These are phyloP conservation scores for Xenoacremonium recifei DNA, from an alignment of 2,329 filamentous ascomycete species.

Conservation along the genomic window DNA sequence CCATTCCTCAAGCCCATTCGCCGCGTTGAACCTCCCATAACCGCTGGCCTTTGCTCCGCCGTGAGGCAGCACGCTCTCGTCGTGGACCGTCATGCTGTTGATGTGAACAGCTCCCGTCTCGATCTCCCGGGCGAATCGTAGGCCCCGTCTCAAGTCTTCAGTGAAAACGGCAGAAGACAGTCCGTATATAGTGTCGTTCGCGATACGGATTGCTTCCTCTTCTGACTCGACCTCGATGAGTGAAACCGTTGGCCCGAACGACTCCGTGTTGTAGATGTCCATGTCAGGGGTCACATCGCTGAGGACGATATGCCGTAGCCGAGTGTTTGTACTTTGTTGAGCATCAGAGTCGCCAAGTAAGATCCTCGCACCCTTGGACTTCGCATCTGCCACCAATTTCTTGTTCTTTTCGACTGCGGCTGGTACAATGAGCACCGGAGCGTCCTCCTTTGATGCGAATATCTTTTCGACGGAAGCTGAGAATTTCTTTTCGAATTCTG, in stretches of 20 bases:
- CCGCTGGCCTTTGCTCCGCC: conserved; percentile 66
- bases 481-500: conserved; percentile 46
- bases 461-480: conserved; percentile 38
- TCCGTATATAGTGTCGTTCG: conserved; percentile 82
- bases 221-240: conserved; percentile 65
- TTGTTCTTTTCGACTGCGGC: conserved; percentile 66
- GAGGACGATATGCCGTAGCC: conserved; percentile 65
- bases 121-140: conserved; percentile 60
- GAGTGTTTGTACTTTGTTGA: conserved; percentile 31
- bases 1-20: conserved; percentile 59
- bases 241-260: conserved; percentile 73
- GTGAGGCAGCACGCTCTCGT: conserved; percentile 62
- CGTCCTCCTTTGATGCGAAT: conserved; percentile 57
- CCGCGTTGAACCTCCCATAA: conserved; percentile 58
- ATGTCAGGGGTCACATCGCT: conserved; percentile 61
- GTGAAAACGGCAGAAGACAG: conserved; percentile 72
- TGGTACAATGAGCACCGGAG: conserved; percentile 67
- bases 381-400: conserved; percentile 65
- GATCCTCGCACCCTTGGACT: conserved; percentile 61
- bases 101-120: conserved; percentile 69
- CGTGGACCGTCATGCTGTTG: conserved; percentile 64
- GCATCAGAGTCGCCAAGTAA: conserved; percentile 37
- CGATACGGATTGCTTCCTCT: conserved; percentile 69
- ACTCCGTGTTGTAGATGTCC: conserved; percentile 74
- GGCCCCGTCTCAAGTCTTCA: conserved; percentile 57